These are phyloP conservation scores for Alliaria petiolata DNA, from an alignment of 345 rosid genomes.

Conservation along the genomic window DNA sequence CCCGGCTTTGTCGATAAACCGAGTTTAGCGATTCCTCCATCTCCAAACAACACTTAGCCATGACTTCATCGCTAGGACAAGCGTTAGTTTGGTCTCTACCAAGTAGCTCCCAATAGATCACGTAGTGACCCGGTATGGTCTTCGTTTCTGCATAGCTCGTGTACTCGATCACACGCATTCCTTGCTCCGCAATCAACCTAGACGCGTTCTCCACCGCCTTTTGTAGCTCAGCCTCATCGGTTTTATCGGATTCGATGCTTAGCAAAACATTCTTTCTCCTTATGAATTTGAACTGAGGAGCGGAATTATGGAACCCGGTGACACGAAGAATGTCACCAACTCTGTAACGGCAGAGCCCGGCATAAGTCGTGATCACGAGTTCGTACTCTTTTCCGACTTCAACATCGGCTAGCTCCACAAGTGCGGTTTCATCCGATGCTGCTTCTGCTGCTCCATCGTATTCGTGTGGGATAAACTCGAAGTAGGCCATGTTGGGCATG, in stretches of 20 bases:
- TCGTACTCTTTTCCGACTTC: conserved; percentile 80
- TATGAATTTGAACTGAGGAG: conserved; percentile 77
- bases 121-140: conserved; percentile 79
- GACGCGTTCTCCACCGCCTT: conserved; percentile 71
- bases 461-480: conserved; percentile 64
- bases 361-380: conserved; percentile 71
- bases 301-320: conserved; percentile 63
- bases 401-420: conserved; percentile 68
- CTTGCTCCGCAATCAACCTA: conserved; percentile 40
- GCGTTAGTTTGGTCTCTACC: conserved; percentile 37
- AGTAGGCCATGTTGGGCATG: conserved; percentile 94
- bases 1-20: conserved; percentile 84
- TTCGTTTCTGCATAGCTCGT: conserved; percentile 76
- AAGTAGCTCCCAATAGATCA: conserved; percentile 77
- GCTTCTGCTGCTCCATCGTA: conserved; percentile 17
- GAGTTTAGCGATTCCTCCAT: conserved; percentile 81
- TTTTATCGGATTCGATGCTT: conserved; percentile 85
- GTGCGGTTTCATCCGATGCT: conserved; percentile 20
- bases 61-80: conserved; percentile 44
- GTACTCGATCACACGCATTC: conserved; percentile 69
- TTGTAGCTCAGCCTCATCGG: conserved; percentile 87
- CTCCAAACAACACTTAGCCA: conserved; percentile 59
- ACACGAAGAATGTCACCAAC: conserved; percentile 87
- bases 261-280: conserved; percentile 80
- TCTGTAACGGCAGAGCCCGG: conserved; percentile 77